phyloP scores from a whole-genome alignment of 2,329 filamentous ascomycete genomes.

The Aspergillus jensenii region DNA sequence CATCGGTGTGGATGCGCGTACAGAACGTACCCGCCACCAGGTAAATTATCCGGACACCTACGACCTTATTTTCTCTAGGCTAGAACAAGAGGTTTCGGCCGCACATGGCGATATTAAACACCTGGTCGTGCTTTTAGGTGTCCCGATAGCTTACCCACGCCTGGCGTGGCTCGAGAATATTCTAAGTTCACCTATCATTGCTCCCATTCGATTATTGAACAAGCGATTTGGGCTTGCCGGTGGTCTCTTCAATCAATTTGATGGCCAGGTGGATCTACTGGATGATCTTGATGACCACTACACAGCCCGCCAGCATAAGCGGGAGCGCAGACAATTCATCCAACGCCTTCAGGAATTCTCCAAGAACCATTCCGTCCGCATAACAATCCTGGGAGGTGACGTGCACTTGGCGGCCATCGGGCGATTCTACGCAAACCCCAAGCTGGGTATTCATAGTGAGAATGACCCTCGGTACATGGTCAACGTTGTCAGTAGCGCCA shows the following conservation, averaged over 20 bases:
- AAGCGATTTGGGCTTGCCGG: conserved; percentile 85
- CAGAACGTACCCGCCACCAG: conserved; percentile 84
- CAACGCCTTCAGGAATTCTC: conserved; percentile 62
- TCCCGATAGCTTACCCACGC: conserved; percentile 70
- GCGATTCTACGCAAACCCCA: conserved; percentile 64
- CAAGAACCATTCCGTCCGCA: conserved; percentile 55
- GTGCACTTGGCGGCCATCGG: conserved; percentile 64
- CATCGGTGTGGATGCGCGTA: conserved; percentile 59
- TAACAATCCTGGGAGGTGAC: conserved; percentile 64
- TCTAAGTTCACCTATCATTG: conserved; percentile 80
- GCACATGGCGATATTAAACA: conserved; percentile 61
- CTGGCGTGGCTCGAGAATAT: conserved; percentile 97
- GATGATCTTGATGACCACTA: conserved; percentile 72
- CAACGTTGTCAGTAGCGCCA: conserved; percentile 64
- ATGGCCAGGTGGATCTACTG: conserved; percentile 68
- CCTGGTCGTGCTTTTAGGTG: conserved; percentile 63
- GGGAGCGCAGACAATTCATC: conserved; percentile 74
- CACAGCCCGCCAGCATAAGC: conserved; percentile 87
- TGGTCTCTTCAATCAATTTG: conserved; percentile 88
- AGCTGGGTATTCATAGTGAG: conserved; percentile 56
- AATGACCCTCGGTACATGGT: conserved; percentile 64
- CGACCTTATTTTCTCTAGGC: conserved; percentile 58
- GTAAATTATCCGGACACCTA: conserved; percentile 78
- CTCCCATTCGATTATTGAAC: conserved; percentile 84
- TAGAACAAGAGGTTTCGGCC: conserved; percentile 52